Conservation (phyloP, 192 early-diverging fungal genomes). For the Backusella australiensis region DNA sequence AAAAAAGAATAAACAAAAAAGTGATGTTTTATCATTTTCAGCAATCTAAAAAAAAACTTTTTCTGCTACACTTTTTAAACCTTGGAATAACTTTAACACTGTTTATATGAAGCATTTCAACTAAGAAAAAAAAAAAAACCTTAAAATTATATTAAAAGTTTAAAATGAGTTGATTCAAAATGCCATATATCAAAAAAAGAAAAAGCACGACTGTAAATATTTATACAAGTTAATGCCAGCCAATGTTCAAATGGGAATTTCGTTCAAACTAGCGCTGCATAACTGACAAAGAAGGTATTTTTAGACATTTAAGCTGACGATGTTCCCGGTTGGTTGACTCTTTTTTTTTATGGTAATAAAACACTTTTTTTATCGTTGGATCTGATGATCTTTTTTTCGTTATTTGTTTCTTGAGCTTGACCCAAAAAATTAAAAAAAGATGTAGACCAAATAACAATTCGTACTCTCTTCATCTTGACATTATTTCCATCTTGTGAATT, state of each 20-base stretch:
- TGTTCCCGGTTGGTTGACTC: neutral
- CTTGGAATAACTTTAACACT: neutral
- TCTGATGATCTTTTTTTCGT: neutral
- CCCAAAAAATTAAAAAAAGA: no score
- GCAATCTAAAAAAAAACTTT: neutral
- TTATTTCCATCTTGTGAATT: neutral
- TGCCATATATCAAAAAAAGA: neutral
- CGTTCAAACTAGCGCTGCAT: neutral
- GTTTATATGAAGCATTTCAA: neutral
- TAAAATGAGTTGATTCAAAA: neutral
- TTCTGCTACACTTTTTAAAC: no score
- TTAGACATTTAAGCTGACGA: neutral
- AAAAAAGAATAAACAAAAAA: neutral
- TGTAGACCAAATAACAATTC: no score
- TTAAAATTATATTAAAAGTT: neutral
- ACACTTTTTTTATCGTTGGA: neutral
- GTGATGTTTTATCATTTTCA: neutral
- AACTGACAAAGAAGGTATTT: neutral
- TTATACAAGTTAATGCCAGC: neutral
- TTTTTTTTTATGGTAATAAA: neutral
- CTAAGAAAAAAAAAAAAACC: neutral
- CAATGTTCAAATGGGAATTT: neutral
- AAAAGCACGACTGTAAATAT: neutral
- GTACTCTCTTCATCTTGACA: neutral
- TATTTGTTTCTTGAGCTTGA: neutral